Percentiles rank a stretch among this genome's conserved stretches.
Evolutionary conservation across 2,329 filamentous ascomycete genomes (phyloP).

Genomic region (Trichophyton schoenleinii): DNA sequence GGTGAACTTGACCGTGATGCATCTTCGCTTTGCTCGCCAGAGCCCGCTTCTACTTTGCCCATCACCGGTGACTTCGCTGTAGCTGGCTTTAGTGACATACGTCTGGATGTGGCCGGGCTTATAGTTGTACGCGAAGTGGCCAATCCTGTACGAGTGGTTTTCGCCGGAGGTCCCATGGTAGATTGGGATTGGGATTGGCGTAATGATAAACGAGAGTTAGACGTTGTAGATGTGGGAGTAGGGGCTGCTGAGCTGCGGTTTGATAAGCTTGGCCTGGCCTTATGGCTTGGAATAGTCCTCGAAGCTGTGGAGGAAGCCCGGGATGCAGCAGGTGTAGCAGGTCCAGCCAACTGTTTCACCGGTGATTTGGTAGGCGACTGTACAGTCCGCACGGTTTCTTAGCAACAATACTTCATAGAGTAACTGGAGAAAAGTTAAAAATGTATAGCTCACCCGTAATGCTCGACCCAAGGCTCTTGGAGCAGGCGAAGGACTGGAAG

Average conservation of each 20-base stretch:
- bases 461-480: constrained; percentile 37
- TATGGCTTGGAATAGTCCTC: constrained; percentile 34
- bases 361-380: constrained; percentile 70
- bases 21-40: constrained; percentile 20
- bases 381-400: neutral
- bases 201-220: constrained; percentile 17
- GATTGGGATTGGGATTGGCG: neutral
- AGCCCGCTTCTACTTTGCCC: constrained; percentile 18
- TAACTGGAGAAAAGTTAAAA: neutral
- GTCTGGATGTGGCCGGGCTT: constrained; percentile 19
- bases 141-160: constrained; percentile 23
- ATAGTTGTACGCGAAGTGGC: constrained; percentile 17
- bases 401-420: neutral
- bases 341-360: constrained; percentile 54
- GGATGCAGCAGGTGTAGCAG: constrained; percentile 45
- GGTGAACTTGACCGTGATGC: constrained; percentile 15
- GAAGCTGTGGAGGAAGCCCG: constrained; percentile 37
- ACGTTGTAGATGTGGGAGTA: constrained; percentile 31
- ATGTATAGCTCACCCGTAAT: constrained; percentile 23
- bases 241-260: constrained; percentile 56
- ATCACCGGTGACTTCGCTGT: constrained; percentile 17
- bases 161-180: constrained; percentile 17
- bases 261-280: constrained; percentile 44
- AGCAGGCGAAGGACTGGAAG: constrained; percentile 59
- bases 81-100: constrained; percentile 23